Evolutionary conservation across 2,329 filamentous ascomycete genomes (phyloP).

Genomic region (Neocatenulostroma microsporum): DNA sequence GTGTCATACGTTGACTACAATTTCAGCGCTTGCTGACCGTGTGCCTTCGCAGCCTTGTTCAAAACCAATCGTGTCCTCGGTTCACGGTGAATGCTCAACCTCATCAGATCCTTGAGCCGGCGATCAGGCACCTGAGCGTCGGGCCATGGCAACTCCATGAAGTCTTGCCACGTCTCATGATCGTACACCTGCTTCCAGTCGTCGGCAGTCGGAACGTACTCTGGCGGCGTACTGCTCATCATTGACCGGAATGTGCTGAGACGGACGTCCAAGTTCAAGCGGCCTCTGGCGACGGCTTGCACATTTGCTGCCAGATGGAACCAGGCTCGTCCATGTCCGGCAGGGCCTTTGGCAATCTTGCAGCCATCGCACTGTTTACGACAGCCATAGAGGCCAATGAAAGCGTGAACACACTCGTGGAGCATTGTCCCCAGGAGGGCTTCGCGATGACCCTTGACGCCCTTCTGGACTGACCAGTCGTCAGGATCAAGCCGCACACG

Average conservation of each 20-base stretch:
- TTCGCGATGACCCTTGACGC: background rate
- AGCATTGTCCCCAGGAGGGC: background rate
- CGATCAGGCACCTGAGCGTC: too few relatives aligned
- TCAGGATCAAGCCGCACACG: background rate
- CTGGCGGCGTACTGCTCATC: too few relatives aligned
- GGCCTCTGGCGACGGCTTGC: background rate
- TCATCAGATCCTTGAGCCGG: too few relatives aligned
- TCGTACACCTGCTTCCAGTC: too few relatives aligned
- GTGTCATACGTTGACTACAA: too few relatives aligned
- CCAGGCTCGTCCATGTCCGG: background rate
- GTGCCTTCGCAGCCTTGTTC: too few relatives aligned
- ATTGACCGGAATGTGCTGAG: background rate
- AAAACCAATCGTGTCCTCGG: too few relatives aligned
- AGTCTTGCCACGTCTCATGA: too few relatives aligned
- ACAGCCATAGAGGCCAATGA: background rate
- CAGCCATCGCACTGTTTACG: background rate
- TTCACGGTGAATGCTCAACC: too few relatives aligned
- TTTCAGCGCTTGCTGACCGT: too few relatives aligned
- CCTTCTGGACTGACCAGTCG: background rate
- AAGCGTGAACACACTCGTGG: constrained; percentile 4
- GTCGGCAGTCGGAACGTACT: too few relatives aligned
- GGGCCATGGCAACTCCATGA: too few relatives aligned
- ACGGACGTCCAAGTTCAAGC: background rate
- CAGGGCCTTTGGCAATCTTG: background rate
- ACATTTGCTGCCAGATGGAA: background rate